Percentiles rank a stretch among this genome's conserved stretches.
phyloP scores from a whole-genome alignment of 225 moss, liverwort and hornwort genomes.

The Rhytidiadelphus loreus region DNA sequence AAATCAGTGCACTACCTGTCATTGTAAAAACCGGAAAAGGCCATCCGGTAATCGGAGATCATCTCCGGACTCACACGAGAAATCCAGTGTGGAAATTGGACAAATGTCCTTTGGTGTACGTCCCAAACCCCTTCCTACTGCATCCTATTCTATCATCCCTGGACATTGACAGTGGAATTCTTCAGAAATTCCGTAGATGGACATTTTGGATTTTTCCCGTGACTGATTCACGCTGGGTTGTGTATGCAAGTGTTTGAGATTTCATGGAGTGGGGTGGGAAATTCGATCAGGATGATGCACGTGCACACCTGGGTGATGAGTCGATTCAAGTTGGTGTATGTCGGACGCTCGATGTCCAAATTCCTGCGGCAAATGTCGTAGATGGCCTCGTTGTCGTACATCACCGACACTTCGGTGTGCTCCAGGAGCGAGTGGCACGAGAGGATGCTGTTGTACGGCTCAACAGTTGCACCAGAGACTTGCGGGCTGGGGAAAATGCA shows the following conservation, averaged over 20 bases:
- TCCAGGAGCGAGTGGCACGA: conserved; percentile 27
- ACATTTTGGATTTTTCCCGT: not conserved
- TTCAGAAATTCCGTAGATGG: not conserved
- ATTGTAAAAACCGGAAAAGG: not conserved
- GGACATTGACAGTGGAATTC: not conserved
- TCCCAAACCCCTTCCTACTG: not conserved
- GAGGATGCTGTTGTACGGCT: conserved; percentile 18
- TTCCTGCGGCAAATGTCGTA: conserved; percentile 59
- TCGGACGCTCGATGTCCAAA: conserved; percentile 58
- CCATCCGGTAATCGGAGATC: not conserved
- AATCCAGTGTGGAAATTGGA: not conserved
- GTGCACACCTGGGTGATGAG: conserved; percentile 14
- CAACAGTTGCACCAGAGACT: not conserved
- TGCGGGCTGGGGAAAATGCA: conserved; percentile 10
- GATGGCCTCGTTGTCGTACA: conserved; percentile 72
- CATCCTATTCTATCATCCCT: not conserved
- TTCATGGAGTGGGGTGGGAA: not conserved
- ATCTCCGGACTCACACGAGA: not conserved
- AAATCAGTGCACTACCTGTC: not conserved
- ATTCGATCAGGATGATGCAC: not conserved
- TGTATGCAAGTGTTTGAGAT: not conserved
- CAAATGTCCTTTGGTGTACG: not conserved
- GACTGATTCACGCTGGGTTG: not conserved
- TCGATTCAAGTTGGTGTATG: conserved; percentile 49
- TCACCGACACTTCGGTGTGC: conserved; percentile 64